Base-by-base conservation (phyloP, 2,329 filamentous ascomycete genomes). In the Pleomassaria siparia region DNA sequence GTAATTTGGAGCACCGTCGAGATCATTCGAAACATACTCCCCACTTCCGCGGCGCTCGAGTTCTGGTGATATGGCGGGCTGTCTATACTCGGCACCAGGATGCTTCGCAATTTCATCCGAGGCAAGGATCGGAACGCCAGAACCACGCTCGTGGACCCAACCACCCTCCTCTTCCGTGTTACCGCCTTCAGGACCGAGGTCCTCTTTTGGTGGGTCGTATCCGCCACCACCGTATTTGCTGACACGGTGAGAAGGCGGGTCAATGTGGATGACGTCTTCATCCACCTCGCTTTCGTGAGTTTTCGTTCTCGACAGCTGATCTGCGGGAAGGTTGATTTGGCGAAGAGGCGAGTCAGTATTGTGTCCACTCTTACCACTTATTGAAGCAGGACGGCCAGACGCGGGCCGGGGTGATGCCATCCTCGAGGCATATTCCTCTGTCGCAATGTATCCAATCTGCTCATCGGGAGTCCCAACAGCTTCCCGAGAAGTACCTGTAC, bases 361-460 rank as follows among this genome's bases (percentile, higher is more conserved):
- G 11, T 63, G 64, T 51, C 70, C 72, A 59, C 67, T 76, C 53
- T 72, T 75, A 66, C 32, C 69, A 66, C 64, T 63, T 73, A 77
- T 48, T 68, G 74, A 49, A 78, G 80, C 58, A 40, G 65, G 61
- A 36, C 62, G 60, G 33, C 59, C 70, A 50, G 76, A 37, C 20
- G 73, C 71, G 13, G 82, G 81, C 41, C 74, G 78, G 8, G 87
- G 87, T n/a, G 88, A 88, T 36, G 83, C 79, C 51, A 90, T 84
- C 51, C 89, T 86, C 24, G 86, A 87, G 13, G 85, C 80, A 64
- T 91, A 95, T 64, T 95, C 86, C 55, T 96, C 91, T 10, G 84
- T 86, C 11, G 91, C 92, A 52, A 90, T 82, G 73, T 91, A 96
- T 16, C 89, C 94, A 59, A 95, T 84, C 66, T 97, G 88, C 62